Conservation (phyloP, 192 early-diverging fungal species). For the Backusella liffmaniae region DNA sequence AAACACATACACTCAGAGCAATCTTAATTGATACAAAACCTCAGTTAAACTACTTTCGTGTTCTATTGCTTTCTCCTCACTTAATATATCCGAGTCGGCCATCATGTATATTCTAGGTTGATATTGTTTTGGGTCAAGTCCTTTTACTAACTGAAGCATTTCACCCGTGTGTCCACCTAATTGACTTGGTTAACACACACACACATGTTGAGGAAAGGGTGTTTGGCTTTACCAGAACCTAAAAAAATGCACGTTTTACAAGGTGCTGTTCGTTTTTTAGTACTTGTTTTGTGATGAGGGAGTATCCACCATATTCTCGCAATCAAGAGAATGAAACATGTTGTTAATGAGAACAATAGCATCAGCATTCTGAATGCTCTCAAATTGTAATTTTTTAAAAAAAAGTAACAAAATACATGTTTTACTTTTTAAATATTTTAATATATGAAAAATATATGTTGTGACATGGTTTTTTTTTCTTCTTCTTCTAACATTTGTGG, state of each 20-base stretch:
- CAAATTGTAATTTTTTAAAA: no score
- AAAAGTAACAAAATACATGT: no score
- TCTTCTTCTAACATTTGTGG: not conserved
- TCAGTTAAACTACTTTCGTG: constrained; percentile 42
- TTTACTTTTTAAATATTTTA: not conserved
- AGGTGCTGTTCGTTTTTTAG: constrained; percentile 15
- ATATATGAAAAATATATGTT: not conserved
- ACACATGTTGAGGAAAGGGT: constrained; percentile 5
- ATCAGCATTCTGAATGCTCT: not conserved
- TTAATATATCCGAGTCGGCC: constrained; percentile 62
- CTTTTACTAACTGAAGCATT: constrained; percentile 74
- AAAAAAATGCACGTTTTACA: constrained; percentile 42
- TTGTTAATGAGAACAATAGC: not conserved
- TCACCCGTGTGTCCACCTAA: constrained; percentile 91
- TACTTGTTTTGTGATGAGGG: not conserved
- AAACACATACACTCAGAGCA: not conserved
- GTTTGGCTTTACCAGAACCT: constrained; percentile 25
- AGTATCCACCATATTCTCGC: not conserved
- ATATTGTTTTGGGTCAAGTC: constrained; percentile 58
- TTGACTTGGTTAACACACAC: not conserved
- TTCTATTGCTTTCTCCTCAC: constrained; percentile 50
- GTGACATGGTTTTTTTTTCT: not conserved
- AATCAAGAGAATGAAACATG: not conserved
- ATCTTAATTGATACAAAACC: not conserved
- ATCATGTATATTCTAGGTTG: constrained; percentile 71